phyloP scores from a whole-genome alignment of 2,329 filamentous ascomycete genomes.

The Exophiala lecanii-corni region DNA sequence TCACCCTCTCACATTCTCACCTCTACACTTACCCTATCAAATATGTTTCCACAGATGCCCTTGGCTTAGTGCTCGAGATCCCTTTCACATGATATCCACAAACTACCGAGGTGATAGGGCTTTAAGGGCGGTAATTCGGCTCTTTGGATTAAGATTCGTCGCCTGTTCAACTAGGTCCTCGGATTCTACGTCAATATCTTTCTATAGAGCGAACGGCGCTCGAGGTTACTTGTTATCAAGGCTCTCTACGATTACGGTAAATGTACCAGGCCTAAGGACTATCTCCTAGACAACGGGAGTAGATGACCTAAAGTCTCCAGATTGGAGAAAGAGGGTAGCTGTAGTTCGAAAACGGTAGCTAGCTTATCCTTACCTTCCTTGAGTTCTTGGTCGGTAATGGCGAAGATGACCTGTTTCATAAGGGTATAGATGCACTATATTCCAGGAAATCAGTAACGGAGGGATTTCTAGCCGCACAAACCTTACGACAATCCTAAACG shows the following conservation, averaged over 20 bases:
- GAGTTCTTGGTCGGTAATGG: slow-evolving; percentile 34
- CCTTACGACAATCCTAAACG: slow-evolving; percentile 33
- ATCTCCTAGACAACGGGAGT: slow-evolving; percentile 39
- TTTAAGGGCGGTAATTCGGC: not conserved
- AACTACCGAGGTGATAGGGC: not conserved
- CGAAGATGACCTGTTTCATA: slow-evolving; percentile 40
- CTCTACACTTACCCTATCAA: no score
- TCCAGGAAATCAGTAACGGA: not conserved
- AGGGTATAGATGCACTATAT: slow-evolving; percentile 44
- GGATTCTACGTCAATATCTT: slow-evolving; percentile 35
- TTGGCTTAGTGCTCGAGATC: no score
- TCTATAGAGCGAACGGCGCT: slow-evolving; percentile 40
- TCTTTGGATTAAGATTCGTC: not conserved
- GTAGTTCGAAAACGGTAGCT: slow-evolving; percentile 41
- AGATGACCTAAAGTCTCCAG: slow-evolving; percentile 39
- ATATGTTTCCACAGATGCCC: no score
- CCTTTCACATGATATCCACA: not conserved
- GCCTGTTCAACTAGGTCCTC: not conserved
- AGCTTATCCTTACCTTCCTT: slow-evolving; percentile 35
- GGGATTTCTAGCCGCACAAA: not conserved
- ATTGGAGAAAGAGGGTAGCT: slow-evolving; percentile 47
- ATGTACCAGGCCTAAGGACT: slow-evolving; percentile 38
- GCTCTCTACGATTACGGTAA: slow-evolving; percentile 36
- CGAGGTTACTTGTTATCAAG: slow-evolving; percentile 42
- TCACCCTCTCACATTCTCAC: no score